Conservation (phyloP, 441 rosid species). For the Viola pubescens region DNA sequence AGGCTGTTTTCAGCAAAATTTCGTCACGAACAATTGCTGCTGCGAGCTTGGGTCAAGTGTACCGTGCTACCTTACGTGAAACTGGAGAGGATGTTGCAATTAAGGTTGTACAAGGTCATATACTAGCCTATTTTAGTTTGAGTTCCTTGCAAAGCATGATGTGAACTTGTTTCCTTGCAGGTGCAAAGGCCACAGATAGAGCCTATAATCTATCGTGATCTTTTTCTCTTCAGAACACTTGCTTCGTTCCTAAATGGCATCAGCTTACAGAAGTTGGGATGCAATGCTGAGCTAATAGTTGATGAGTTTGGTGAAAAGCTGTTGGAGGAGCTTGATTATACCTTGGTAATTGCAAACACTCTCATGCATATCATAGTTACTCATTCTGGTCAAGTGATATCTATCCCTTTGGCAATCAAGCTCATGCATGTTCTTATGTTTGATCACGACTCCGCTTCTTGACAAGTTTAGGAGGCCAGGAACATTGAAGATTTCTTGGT, state of each 20-base stretch:
- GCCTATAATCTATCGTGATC: constrained; percentile 87
- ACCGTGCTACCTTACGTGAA: constrained; percentile 79
- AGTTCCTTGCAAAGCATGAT: constrained; percentile 5
- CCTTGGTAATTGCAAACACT: constrained; percentile 50
- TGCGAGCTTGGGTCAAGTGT: constrained; percentile 96
- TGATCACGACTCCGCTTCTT: background rate
- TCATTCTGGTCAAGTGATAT: background rate
- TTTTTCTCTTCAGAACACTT: constrained; percentile 87
- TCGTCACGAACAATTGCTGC: constrained; percentile 87
- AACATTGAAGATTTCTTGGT: constrained; percentile 88
- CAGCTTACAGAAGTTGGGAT: constrained; percentile 82
- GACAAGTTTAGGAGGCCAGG: constrained; percentile 63
- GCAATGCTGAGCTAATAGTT: constrained; percentile 91
- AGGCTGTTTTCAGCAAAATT: constrained; percentile 77
- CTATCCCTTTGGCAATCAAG: constrained; percentile 6
- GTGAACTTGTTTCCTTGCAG: constrained; percentile 33
- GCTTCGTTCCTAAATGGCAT: constrained; percentile 88
- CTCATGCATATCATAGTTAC: no score
- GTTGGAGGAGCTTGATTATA: constrained; percentile 95
- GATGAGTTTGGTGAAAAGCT: constrained; percentile 97
- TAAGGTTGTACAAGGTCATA: constrained; percentile 45
- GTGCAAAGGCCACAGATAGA: constrained; percentile 90
- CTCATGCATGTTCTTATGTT: background rate
- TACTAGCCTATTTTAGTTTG: background rate
- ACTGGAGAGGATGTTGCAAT: constrained; percentile 95